phyloP scores from a whole-genome alignment of 2,329 filamentous ascomycete species.

The Hymenoscyphus fraxineus region DNA sequence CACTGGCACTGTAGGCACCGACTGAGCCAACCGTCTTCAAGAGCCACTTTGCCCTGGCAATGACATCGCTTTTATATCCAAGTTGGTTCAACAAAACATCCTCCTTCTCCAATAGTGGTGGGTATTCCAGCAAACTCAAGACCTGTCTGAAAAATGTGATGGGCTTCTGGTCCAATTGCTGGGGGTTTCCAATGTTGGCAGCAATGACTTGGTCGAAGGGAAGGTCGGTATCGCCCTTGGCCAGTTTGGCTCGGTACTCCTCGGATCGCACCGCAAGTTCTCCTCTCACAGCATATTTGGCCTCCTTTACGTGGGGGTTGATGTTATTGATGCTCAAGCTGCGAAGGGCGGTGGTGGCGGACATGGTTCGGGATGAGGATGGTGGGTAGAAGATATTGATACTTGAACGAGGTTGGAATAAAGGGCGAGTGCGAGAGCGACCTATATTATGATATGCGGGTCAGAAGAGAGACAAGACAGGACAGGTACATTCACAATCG shows the following conservation, averaged over 20 bases:
- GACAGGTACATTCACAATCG: neutral
- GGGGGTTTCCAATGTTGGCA: slow-evolving; percentile 98
- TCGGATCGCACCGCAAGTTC: slow-evolving; percentile 93
- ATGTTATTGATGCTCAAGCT: slow-evolving; percentile 79
- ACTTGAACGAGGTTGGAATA: slow-evolving; percentile 2
- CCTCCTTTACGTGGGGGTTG: slow-evolving; percentile 81
- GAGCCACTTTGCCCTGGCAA: slow-evolving; percentile 77
- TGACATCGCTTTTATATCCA: slow-evolving; percentile 85
- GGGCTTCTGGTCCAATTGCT: slow-evolving; percentile 98
- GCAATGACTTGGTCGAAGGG: slow-evolving; percentile 91
- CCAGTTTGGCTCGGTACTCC: slow-evolving; percentile 74
- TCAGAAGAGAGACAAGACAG: slow-evolving; percentile 12
- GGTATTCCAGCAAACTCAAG: slow-evolving; percentile 88
- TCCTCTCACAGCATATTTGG: slow-evolving; percentile 94
- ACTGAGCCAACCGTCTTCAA: slow-evolving; percentile 83
- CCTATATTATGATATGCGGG: slow-evolving; percentile 14
- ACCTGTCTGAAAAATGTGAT: slow-evolving; percentile 99
- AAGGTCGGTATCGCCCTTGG: slow-evolving; percentile 52
- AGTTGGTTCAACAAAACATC: slow-evolving; percentile 71
- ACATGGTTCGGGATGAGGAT: slow-evolving; percentile 31
- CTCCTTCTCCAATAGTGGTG: slow-evolving; percentile 74
- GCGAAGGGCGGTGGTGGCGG: slow-evolving; percentile 39
- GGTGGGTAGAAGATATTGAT: neutral
- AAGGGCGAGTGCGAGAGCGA: slow-evolving; percentile 11
- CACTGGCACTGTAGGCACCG: slow-evolving; percentile 93